Evolutionary conservation across 169 alveolate species (phyloP).

Genomic region (Babesia microti): DNA sequence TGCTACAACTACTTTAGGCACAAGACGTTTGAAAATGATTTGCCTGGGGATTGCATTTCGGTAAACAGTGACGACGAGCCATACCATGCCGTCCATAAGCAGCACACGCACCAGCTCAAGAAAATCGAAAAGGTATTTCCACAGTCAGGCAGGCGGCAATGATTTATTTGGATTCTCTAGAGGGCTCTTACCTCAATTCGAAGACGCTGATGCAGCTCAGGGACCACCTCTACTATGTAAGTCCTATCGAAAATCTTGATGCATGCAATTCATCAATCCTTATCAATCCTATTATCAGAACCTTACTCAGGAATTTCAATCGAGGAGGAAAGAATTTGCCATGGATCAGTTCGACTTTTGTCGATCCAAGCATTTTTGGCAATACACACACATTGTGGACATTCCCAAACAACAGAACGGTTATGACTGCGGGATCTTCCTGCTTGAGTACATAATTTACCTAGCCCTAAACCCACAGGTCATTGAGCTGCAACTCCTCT

Average conservation of each 20-base stretch:
- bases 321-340: constrained; percentile 7
- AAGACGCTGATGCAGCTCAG: constrained; percentile 3
- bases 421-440: constrained; percentile 48
- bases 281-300: neutral
- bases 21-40: too few species aligned
- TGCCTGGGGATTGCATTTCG: too few species aligned
- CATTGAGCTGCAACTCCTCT: constrained; percentile 20
- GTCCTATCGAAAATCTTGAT: too few species aligned
- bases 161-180: constrained; percentile 46
- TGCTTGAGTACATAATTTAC: constrained; percentile 40
- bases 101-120: neutral
- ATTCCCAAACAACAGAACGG: constrained; percentile 46
- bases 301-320: constrained; percentile 13
- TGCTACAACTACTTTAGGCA: too few species aligned
- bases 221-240: constrained; percentile 16
- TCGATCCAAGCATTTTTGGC: constrained; percentile 17
- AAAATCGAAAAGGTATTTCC: neutral
- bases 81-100: too few species aligned
- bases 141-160: constrained; percentile 32
- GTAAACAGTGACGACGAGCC: too few species aligned
- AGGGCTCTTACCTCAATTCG: neutral
- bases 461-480: constrained; percentile 15
- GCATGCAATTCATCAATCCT: neutral
- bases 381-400: neutral
- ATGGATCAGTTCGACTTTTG: constrained; percentile 28